Base-by-base conservation (phyloP, 139 green algal genomes). In the Nannochloris sp. region DNA sequence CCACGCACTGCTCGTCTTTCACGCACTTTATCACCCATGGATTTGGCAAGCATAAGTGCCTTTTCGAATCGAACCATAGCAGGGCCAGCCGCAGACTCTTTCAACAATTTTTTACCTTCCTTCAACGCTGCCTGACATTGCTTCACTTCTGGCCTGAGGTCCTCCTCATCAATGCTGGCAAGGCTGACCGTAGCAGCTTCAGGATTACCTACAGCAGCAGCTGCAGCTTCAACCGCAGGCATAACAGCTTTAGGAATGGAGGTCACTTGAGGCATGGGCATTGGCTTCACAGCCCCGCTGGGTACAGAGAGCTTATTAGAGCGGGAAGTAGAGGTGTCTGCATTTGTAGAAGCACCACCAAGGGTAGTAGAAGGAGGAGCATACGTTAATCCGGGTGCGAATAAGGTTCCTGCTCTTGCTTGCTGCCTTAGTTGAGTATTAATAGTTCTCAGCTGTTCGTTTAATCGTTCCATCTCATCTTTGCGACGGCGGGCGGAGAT, bases 61-160 rank as follows among this genome's bases (percentile, higher is more conserved):
- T 96, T 96, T 68, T 97, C 89, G 70, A 97, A 97, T 13, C 89
- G 76, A 33, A 95, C 87, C 83, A 97, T 81, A 2, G 90, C 90
- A 1, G 71, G 81, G 2, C 80, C 58, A 9, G 85, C 90, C 45
- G 88, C 87, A 54, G 78, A 67, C 30, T 92, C 84, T 80, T 94
- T 93, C n/a, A 97, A 78, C 48, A 95, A 56, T 31, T 79, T 75
- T 83, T 95, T 96, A 68, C 90, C 90, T 55, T 87, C 76, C 51
- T 81, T 80, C 60, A 95, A 58, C 0, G 85, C 80, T 39, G 85
- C 65, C 46, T 72, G 53, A 73, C 87, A 92, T 67, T 86, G 76
- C 37, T 86, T 64, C 46, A 83, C 76, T 54, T 92, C 83, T 2
- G 65, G 54, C 13, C 51, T 76, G 61, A 85, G 77, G 32, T 94